These are phyloP conservation scores for Mortierella polycephala DNA, from an alignment of 371 early-diverging fungal species.

Conservation along the genomic window DNA sequence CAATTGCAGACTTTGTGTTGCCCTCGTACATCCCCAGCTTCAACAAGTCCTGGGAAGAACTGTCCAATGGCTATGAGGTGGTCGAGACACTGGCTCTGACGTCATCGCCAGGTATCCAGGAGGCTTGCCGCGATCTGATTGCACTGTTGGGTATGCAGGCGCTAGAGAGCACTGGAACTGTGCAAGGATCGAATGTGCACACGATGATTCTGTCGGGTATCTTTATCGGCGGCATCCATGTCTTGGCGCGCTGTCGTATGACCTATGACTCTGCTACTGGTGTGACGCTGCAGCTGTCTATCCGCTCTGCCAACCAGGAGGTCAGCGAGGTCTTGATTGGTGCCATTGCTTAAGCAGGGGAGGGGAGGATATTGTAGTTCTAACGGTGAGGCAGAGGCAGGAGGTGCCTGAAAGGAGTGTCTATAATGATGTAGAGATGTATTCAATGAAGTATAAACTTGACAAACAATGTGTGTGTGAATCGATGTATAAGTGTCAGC, in stretches of 20 bases:
- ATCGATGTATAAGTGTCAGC: too few relatives aligned
- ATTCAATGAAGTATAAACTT: too few relatives aligned
- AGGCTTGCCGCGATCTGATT: constrained; percentile 49
- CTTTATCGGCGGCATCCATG: constrained; percentile 82
- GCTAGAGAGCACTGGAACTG: constrained; percentile 74
- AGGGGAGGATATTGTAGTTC: background rate
- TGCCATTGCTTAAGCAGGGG: constrained; percentile 68
- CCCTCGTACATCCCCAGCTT: constrained; percentile 85
- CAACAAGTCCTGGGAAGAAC: constrained; percentile 79
- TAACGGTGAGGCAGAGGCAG: too few relatives aligned
- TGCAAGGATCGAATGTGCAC: constrained; percentile 86
- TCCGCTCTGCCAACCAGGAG: constrained; percentile 75
- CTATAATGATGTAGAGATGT: background rate
- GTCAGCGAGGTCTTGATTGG: constrained; percentile 80
- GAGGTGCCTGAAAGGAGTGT: background rate
- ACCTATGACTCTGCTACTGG: constrained; percentile 84
- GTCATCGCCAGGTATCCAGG: constrained; percentile 69
- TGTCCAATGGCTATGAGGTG: constrained; percentile 74
- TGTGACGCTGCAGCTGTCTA: constrained; percentile 92
- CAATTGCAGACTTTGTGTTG: constrained; percentile 89
- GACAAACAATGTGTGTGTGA: too few relatives aligned
- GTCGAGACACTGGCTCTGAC: constrained; percentile 91
- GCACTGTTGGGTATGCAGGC: constrained; percentile 90
- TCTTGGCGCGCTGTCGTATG: constrained; percentile 88
- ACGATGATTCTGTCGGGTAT: constrained; percentile 86